A percentile compares a stretch with the other conserved stretches of the same genome.
phyloP scores from a whole-genome alignment of 805 yeast species.

The Saturnispora dispora region DNA sequence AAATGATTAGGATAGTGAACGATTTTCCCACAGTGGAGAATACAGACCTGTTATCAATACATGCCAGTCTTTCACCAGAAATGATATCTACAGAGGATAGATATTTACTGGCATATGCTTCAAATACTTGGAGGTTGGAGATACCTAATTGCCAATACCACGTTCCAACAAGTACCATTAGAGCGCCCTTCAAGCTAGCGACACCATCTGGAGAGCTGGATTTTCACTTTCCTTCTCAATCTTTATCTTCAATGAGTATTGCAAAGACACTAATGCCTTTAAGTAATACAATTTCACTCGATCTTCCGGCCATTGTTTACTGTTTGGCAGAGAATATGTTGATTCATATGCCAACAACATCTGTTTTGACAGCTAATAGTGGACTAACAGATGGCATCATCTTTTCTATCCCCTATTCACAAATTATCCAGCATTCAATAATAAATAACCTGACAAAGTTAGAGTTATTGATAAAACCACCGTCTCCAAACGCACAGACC shows the following conservation, averaged over 20 bases:
- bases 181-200: slow-evolving; percentile 4
- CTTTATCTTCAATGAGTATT: slow-evolving; percentile 1
- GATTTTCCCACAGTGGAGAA: slow-evolving; percentile 25
- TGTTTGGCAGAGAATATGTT: slow-evolving; percentile 19
- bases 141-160: slow-evolving; percentile 9
- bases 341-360: slow-evolving; percentile 13
- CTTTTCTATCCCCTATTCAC: slow-evolving; percentile 18
- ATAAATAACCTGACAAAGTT: slow-evolving; percentile 13
- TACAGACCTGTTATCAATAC: slow-evolving; percentile 20
- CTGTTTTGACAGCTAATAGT: background rate
- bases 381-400: slow-evolving; percentile 7
- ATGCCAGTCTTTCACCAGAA: slow-evolving; percentile 21
- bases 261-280: background rate
- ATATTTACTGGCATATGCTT: slow-evolving; percentile 15
- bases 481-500: background rate
- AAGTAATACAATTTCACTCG: slow-evolving; percentile 8
- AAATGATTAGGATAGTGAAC: slow-evolving; percentile 11
- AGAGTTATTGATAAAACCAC: background rate
- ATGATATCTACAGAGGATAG: slow-evolving; percentile 14
- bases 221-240: slow-evolving; percentile 5
- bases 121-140: slow-evolving; percentile 17
- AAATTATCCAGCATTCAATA: slow-evolving; percentile 16
- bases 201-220: background rate
- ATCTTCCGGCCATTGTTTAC: slow-evolving; percentile 18
- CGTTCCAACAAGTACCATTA: slow-evolving; percentile 4